Percentiles rank a stretch among this genome's conserved stretches.
Conservation (phyloP, 805 yeast genomes). For the Yarrowia sp. region DNA sequence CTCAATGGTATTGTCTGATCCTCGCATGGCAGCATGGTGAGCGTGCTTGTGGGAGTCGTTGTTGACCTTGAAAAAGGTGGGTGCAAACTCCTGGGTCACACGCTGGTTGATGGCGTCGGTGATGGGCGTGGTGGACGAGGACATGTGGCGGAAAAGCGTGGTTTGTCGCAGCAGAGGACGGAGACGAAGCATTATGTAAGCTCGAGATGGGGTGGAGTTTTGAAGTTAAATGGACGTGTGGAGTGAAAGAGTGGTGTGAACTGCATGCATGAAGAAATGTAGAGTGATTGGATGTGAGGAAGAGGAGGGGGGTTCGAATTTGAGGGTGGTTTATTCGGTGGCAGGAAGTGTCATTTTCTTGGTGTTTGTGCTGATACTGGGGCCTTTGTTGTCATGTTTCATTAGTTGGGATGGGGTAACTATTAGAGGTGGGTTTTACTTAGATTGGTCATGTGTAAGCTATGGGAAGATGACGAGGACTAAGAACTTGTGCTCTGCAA, state of each 20-base stretch:
- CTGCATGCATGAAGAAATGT: no score
- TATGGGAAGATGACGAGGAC: no score
- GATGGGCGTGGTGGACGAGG: constrained; percentile 40
- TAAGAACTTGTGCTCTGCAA: no score
- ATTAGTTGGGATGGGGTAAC: no score
- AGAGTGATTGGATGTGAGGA: no score
- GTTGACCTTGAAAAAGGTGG: constrained; percentile 60
- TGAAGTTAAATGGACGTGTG: constrained; percentile 2
- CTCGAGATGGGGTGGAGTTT: not conserved
- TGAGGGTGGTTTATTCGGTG: no score
- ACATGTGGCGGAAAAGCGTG: constrained; percentile 33
- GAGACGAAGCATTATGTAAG: constrained; percentile 34
- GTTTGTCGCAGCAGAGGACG: constrained; percentile 32
- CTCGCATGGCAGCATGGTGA: constrained; percentile 82
- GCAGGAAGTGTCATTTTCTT: no score
- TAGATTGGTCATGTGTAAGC: no score
- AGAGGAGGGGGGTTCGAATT: no score
- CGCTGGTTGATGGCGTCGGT: constrained; percentile 55
- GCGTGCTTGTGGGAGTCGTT: constrained; percentile 91
- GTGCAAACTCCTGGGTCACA: constrained; percentile 52
- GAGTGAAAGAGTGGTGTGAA: not conserved
- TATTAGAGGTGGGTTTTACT: no score
- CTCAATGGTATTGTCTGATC: constrained; percentile 73
- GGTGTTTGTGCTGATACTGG: no score
- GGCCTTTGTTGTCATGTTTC: no score